phyloP scores from a whole-genome alignment of 257 asterid genomes.

The Solanum gandarillasii region DNA sequence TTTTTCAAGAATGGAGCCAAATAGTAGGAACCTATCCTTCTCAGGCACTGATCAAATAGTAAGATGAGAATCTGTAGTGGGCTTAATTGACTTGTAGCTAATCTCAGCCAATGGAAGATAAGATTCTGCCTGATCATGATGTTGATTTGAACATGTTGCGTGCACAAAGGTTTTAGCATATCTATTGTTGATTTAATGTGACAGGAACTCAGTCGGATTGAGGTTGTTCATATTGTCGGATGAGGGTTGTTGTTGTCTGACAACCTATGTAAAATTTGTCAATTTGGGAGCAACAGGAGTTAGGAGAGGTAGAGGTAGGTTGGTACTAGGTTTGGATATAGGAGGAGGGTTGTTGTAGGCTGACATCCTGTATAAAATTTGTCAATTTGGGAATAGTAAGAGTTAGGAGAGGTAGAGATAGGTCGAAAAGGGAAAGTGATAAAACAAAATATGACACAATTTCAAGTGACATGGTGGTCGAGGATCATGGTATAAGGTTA shows the following conservation, averaged over 20 bases:
- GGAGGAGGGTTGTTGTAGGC: not conserved
- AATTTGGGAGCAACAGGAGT: not conserved
- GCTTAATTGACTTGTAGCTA: not conserved
- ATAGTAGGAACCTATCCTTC: not conserved
- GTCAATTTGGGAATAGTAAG: not conserved
- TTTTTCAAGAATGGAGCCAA: not conserved
- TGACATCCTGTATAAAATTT: not conserved
- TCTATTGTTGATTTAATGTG: not conserved
- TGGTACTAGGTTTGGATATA: no score
- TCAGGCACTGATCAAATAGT: not conserved
- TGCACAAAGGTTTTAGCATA: not conserved
- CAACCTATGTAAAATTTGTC: not conserved
- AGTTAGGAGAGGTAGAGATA: no score
- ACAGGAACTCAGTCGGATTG: not conserved
- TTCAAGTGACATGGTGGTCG: not conserved
- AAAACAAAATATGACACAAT: not conserved
- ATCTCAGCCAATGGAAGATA: not conserved
- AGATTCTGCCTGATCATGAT: not conserved
- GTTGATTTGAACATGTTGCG: constrained; percentile 1
- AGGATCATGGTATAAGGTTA: not conserved
- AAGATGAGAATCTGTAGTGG: not conserved
- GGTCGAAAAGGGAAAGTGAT: not conserved
- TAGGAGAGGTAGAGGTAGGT: not conserved
- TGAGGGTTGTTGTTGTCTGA: not conserved
- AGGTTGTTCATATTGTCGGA: not conserved